Evolutionary conservation across 768 basidiomycete species (phyloP).

Genomic region (Pisolithus tinctorius): DNA sequence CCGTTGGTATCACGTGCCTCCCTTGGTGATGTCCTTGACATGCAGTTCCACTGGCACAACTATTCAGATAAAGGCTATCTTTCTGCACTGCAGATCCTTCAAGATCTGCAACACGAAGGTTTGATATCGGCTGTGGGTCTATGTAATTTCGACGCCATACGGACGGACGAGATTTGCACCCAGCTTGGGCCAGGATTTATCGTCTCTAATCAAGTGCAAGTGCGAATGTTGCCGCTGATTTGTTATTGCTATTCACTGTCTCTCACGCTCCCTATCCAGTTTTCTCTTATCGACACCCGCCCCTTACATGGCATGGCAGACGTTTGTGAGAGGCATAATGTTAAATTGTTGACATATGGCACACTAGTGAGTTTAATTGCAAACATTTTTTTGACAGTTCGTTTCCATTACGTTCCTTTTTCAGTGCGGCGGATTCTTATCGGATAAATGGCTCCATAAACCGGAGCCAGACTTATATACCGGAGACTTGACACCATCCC

Average conservation of each 20-base stretch:
- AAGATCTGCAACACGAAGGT: constrained; percentile 52
- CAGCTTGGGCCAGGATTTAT: constrained; percentile 62
- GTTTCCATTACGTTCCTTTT: constrained; percentile 4
- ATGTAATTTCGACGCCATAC: constrained; percentile 73
- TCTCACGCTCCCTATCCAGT: constrained; percentile 36
- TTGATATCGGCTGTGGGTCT: constrained; percentile 63
- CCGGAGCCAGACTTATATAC: constrained; percentile 69
- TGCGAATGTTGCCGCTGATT: constrained; percentile 16
- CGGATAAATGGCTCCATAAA: constrained; percentile 65
- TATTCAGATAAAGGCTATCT: constrained; percentile 46
- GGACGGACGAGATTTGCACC: constrained; percentile 76
- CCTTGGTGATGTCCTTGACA: neutral
- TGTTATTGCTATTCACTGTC: neutral
- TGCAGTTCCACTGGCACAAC: constrained; percentile 78
- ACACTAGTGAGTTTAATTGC: constrained; percentile 49
- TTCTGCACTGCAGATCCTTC: constrained; percentile 43
- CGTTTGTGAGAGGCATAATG: constrained; percentile 62
- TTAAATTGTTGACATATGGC: constrained; percentile 78
- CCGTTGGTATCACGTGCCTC: neutral
- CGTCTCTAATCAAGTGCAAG: constrained; percentile 82
- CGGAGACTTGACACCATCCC: constrained; percentile 67
- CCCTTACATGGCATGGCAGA: constrained; percentile 72
- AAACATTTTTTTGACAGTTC: constrained; percentile 1
- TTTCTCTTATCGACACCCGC: constrained; percentile 75
- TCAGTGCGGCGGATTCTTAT: constrained; percentile 79